Evolutionary conservation across 768 basidiomycete species (phyloP), one percentile per base, ranked within the genome.

Genomic region (Daedaleopsis nitida): DNA sequence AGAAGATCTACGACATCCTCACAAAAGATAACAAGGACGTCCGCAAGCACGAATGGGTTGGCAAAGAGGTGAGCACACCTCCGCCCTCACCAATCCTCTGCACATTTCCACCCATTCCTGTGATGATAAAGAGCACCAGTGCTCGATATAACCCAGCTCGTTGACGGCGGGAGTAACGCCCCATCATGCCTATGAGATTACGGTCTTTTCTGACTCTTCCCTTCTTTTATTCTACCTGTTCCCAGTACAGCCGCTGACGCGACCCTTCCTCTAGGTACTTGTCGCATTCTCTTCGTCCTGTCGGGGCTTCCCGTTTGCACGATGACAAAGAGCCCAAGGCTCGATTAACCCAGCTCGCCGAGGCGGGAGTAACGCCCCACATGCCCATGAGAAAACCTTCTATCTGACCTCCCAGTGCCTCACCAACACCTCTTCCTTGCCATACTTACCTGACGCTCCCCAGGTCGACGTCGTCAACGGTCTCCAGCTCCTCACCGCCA

Each of bases 281-380:
- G 61, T 49, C 53, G n/a, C 37, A 48, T n/a, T 59, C 32, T 21
- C 12, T 32, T 59, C 9, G 13, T 5, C 16, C 17, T 34, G 8
- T n/a, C 23, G 5, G 37, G 21, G 12, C 23, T 13, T 42, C 32
- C 34, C 14, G 17, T 21, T 65, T 64, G 11, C 49, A 65, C 72
- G 86, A 87, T 88, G 91, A 94, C 82, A 89, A 90, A 91, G 88
- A 89, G 88, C 85, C 66, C 64, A 62, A 74, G 73, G 89, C 89
- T 89, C 89, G 84, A 86, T 73, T 84, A 93, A 94, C 92, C 89
- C 92, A 94, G 92, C 93, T 94, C 93, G 81, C 91, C 80, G 92
- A 94, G 87, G 86, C 78, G 86, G 91, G 90, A 91, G 89, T 91
- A 90, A 92, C 89, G 88, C 89, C 87, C 87, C 87, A 79, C 68